These are phyloP conservation scores for Elongisporangium undulatum DNA, from an alignment of 352 stramenopile species.

Conservation along the genomic window DNA sequence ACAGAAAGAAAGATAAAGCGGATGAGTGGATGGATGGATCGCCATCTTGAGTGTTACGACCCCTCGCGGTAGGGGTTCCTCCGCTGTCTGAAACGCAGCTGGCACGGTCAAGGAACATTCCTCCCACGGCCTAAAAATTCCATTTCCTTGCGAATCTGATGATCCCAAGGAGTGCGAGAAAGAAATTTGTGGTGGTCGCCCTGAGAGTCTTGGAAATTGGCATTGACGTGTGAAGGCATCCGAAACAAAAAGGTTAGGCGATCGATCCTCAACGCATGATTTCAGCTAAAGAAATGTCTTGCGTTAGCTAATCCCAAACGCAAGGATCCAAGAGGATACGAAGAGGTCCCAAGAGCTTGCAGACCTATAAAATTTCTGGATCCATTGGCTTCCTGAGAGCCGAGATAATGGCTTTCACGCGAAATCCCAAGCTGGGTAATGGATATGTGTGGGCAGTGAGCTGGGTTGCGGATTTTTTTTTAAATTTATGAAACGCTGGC, in stretches of 20 bases:
- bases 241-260: background rate
- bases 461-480: background rate
- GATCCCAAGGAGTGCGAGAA: background rate
- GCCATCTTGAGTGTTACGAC: background rate
- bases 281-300: background rate
- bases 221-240: background rate
- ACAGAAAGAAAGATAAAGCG: background rate
- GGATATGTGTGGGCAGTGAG: background rate
- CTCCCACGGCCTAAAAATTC: background rate
- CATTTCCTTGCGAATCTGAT: background rate
- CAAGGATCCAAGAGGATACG: background rate
- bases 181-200: background rate
- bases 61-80: background rate
- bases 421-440: background rate
- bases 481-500: background rate
- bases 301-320: background rate
- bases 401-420: background rate
- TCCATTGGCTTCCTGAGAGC: background rate
- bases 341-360: background rate
- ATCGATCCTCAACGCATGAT: background rate
- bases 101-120: background rate
- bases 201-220: background rate
- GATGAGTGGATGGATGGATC: background rate
- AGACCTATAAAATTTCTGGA: background rate
- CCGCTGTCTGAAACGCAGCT: background rate